These are phyloP conservation scores for Epichloe gansuensis DNA, from an alignment of 2,329 filamentous ascomycete genomes.

Conservation along the genomic window DNA sequence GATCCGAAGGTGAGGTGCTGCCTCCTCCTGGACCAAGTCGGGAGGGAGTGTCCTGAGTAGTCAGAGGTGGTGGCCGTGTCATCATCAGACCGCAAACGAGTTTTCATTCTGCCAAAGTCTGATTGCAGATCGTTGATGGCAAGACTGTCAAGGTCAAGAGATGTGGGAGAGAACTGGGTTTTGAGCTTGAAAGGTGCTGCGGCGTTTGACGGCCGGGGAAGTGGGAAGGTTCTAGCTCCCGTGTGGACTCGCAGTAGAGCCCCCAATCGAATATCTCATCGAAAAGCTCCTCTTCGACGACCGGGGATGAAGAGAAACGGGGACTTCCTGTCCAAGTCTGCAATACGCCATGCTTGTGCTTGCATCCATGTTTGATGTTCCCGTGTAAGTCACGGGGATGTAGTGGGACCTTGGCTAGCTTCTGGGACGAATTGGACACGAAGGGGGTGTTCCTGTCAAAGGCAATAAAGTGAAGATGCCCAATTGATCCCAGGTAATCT, in stretches of 20 bases:
- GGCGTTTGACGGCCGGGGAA: conserved; percentile 17
- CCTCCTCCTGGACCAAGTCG: conserved; percentile 24
- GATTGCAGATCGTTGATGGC: conserved; percentile 19
- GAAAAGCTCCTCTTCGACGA: conserved; percentile 23
- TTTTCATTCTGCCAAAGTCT: conserved; percentile 23
- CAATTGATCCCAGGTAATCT: conserved; percentile 25
- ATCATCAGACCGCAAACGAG: conserved; percentile 21
- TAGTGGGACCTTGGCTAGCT: conserved; percentile 29
- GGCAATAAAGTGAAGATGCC: conserved; percentile 28
- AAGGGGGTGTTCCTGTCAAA: conserved; percentile 21
- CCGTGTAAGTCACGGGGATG: conserved; percentile 29
- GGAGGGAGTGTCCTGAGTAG: conserved; percentile 26
- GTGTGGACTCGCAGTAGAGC: conserved; percentile 22
- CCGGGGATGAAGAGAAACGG: conserved; percentile 23
- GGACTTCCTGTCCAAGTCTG: conserved; percentile 24
- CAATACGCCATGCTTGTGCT: conserved; percentile 20
- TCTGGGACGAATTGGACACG: conserved; percentile 24
- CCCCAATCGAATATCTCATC: conserved; percentile 26
- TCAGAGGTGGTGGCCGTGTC: conserved; percentile 21
- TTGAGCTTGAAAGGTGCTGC: conserved; percentile 21
- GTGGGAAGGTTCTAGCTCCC: conserved; percentile 18
- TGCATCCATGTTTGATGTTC: conserved; percentile 25
- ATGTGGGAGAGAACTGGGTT: conserved; percentile 20
- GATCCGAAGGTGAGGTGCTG: conserved; percentile 28
- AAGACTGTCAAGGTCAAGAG: conserved; percentile 18